These are phyloP conservation scores for Phytophthora sp. DNA, from an alignment of 352 stramenopile genomes.

Conservation along the genomic window DNA sequence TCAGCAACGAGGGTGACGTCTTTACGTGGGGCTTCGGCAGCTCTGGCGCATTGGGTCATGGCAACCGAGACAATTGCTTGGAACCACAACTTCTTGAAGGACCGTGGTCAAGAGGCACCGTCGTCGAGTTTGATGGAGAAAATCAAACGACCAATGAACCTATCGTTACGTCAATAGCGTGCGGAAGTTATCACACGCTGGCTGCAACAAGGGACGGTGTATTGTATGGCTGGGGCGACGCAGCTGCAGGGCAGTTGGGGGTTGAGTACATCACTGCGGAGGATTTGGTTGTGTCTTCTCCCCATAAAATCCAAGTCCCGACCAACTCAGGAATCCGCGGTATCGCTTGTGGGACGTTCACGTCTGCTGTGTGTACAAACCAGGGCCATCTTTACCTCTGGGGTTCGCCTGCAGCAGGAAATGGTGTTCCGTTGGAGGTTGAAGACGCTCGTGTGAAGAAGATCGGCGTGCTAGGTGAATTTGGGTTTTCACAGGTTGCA, in stretches of 20 bases:
- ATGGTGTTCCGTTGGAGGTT: slow-evolving; percentile 55
- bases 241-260: slow-evolving; percentile 73
- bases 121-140: slow-evolving; percentile 14
- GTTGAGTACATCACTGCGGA: slow-evolving; percentile 44
- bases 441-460: slow-evolving; percentile 61
- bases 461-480: slow-evolving; percentile 50
- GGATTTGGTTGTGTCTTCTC: slow-evolving; percentile 65
- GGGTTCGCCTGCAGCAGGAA: slow-evolving; percentile 75
- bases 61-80: slow-evolving; percentile 61
- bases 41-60: slow-evolving; percentile 78
- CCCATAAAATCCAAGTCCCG: slow-evolving; percentile 47
- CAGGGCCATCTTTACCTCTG: slow-evolving; percentile 74
- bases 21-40: slow-evolving; percentile 90
- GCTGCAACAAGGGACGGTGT: slow-evolving; percentile 48
- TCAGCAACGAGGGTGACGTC: slow-evolving; percentile 67
- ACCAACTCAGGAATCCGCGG: slow-evolving; percentile 36
- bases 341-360: slow-evolving; percentile 73
- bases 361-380: slow-evolving; percentile 52
- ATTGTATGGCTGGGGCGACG: slow-evolving; percentile 83
- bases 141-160: neutral
- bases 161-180: slow-evolving; percentile 51
- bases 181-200: slow-evolving; percentile 81
- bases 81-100: slow-evolving; percentile 45
- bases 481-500: slow-evolving; percentile 56
- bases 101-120: slow-evolving; percentile 28